Evolutionary conservation across 257 asterid species (phyloP), one percentile per base, ranked within the genome.

Genomic region (Salvia miltiorrhiza): DNA sequence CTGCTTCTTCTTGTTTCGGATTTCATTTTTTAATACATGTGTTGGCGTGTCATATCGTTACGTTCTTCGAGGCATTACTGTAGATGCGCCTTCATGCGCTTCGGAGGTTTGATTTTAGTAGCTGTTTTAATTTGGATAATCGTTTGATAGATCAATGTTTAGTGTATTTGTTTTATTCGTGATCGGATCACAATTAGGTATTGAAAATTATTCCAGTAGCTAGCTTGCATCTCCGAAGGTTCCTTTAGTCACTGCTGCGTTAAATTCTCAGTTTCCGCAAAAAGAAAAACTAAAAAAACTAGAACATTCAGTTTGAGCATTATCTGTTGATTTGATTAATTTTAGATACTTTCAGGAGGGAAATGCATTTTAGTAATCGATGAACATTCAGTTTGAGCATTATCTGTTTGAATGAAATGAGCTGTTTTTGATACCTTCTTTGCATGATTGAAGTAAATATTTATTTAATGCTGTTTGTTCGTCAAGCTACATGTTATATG

Each of bases 141-240:
- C 50, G 52, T 44, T 6, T 7, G 17, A 50, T 16, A 54, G 44
- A 62, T 75, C 40, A 21, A 20, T 60, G 66, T 32, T 58, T 59
- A 11, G 41, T 48, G 32, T 12, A 11, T 21, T 45, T 56, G 17
- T 35, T 17, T 5, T 20, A 7, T 73, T 33, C 54, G 16, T 24
- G 54, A 50, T 47, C 59, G 52, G 37, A 47, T 74, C 73, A 24
- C 49, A 37, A 24, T 57, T 48, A 32, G 74, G 4, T 45, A 21
- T 35, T 17, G 47, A 9, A 4, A 58, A 32, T 33, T 2, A 55
- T 45, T 73, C 12, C 11, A 33, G 43, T 54, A 30, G 65, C 58
- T 63, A 26, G 14, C 41, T 11, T 20, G 48, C 77, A 40, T 63
- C 55, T 72, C 69, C 28, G 41, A 5, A 23, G 30, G 23, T n/a